phyloP scores from a whole-genome alignment of 1,284 basidiomycete genomes.

The Ceratorhiza oryzae-sativae region DNA sequence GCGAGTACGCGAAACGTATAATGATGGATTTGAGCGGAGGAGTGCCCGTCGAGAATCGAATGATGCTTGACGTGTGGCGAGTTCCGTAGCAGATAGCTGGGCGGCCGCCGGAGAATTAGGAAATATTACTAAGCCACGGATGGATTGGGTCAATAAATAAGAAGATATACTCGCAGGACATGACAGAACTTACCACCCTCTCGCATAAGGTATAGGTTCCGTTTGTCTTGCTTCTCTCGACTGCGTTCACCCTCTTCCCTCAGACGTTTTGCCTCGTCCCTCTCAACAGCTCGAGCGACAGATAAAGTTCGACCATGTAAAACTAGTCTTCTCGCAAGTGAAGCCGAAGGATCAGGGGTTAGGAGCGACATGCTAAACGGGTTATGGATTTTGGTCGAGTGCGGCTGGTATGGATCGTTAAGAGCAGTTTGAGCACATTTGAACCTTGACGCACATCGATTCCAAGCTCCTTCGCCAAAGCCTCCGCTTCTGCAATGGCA shows the following conservation, averaged over 20 bases:
- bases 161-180: too few relatives aligned
- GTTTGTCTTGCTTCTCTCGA: constrained; percentile 91
- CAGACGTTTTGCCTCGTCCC: constrained; percentile 85
- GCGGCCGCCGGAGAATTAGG: constrained; percentile 83
- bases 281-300: constrained; percentile 88
- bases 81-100: constrained; percentile 70
- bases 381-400: constrained; percentile 61
- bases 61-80: constrained; percentile 82
- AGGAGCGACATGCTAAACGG: constrained; percentile 87
- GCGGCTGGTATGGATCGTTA: constrained; percentile 47
- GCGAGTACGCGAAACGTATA: constrained; percentile 94
- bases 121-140: constrained; percentile 72
- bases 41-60: constrained; percentile 83
- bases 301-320: constrained; percentile 93
- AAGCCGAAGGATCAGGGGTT: constrained; percentile 93
- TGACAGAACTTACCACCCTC: constrained; percentile 79
- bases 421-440: constrained; percentile 34
- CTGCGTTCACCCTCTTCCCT: constrained; percentile 85
- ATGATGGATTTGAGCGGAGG: constrained; percentile 87
- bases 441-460: neutral
- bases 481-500: constrained; percentile 81
- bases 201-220: constrained; percentile 93
- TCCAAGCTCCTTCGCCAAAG: constrained; percentile 63
- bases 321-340: constrained; percentile 82
- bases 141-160: neutral